phyloP scores from a whole-genome alignment of 2,329 filamentous ascomycete species.

The Bipolaris cookei region DNA sequence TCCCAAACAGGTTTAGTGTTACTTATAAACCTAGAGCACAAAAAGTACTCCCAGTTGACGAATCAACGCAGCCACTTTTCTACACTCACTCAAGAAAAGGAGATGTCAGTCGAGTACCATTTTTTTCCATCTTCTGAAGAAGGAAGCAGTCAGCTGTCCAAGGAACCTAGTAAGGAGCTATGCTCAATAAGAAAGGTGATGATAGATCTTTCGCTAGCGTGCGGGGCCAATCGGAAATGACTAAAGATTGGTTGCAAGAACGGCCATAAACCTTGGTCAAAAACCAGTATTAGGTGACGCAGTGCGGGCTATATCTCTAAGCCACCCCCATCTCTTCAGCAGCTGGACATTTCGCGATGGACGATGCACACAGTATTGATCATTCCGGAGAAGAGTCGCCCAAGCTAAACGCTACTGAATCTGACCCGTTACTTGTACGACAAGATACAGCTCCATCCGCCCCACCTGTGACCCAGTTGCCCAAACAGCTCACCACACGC shows the following conservation, averaged over 20 bases:
- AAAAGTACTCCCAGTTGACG: background rate
- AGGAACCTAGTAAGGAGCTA: background rate
- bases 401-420: constrained; percentile 28
- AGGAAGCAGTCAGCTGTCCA: background rate
- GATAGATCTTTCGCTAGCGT: background rate
- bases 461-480: constrained; percentile 18
- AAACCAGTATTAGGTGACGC: background rate
- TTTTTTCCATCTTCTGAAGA: too few relatives aligned
- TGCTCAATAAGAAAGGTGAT: background rate
- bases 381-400: constrained; percentile 12
- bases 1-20: background rate
- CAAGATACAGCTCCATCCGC: constrained; percentile 17
- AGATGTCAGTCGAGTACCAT: background rate
- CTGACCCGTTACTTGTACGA: constrained; percentile 36
- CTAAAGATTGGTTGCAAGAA: background rate
- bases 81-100: background rate
- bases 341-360: background rate
- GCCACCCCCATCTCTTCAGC: background rate
- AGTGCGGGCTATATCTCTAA: background rate
- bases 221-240: constrained; percentile 4
- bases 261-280: background rate
- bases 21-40: background rate
- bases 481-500: constrained; percentile 45
- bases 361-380: background rate
- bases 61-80: background rate